A percentile compares a stretch with the other conserved stretches of the same genome.
These are phyloP conservation scores for Rubia yunnanensis DNA, from an alignment of 257 asterid species.

Conservation along the genomic window DNA sequence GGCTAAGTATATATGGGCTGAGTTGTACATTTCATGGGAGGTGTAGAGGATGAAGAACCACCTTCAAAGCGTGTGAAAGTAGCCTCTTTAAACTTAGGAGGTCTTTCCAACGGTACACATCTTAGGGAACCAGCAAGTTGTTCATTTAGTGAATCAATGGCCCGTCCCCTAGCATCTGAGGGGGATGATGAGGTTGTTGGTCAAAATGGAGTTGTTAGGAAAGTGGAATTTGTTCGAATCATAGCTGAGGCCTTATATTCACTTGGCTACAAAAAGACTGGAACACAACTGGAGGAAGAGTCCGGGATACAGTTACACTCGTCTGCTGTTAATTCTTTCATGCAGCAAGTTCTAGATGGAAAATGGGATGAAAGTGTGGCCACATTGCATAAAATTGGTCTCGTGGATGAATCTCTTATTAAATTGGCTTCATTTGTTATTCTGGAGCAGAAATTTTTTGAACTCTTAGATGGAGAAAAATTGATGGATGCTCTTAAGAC, in stretches of 20 bases:
- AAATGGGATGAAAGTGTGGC: slow-evolving; percentile 76
- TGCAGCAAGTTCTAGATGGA: slow-evolving; percentile 67
- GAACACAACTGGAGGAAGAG: slow-evolving; percentile 65
- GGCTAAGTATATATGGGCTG: slow-evolving; percentile 59
- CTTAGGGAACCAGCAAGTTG: slow-evolving; percentile 44
- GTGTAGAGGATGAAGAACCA: slow-evolving; percentile 76
- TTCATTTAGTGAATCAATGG: slow-evolving; percentile 51
- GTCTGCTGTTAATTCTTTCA: slow-evolving; percentile 44
- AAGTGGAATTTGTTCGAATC: slow-evolving; percentile 63
- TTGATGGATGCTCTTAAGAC: slow-evolving; percentile 70
- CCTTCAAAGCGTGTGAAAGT: slow-evolving; percentile 76
- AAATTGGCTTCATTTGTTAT: slow-evolving; percentile 58
- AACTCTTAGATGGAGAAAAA: slow-evolving; percentile 48
- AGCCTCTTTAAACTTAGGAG: slow-evolving; percentile 37
- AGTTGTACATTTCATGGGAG: slow-evolving; percentile 83
- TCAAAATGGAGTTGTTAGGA: slow-evolving; percentile 56
- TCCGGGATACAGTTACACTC: slow-evolving; percentile 65
- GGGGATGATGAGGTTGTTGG: slow-evolving; percentile 66
- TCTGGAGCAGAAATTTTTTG: slow-evolving; percentile 75
- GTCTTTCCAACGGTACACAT: slow-evolving; percentile 38
- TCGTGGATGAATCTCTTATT: slow-evolving; percentile 39
- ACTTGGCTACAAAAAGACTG: slow-evolving; percentile 64
- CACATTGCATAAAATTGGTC: slow-evolving; percentile 40
- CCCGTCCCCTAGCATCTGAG: slow-evolving; percentile 46
- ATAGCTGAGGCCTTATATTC: slow-evolving; percentile 73